phyloP scores from a whole-genome alignment of 2,329 filamentous ascomycete species.

The Fusarium torreyae region DNA sequence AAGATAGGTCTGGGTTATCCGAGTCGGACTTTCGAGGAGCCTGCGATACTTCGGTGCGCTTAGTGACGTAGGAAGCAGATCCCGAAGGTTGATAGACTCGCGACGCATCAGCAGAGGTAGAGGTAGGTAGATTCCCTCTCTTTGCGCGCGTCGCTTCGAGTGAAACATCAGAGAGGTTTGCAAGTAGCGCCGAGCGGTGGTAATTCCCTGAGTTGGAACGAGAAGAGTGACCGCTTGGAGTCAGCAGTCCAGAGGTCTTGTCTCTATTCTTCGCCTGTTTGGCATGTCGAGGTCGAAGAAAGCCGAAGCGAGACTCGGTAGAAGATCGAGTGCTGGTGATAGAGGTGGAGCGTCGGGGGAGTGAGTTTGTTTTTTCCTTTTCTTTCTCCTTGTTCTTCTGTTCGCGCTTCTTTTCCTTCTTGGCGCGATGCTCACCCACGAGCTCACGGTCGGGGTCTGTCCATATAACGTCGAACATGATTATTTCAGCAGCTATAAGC shows the following conservation, averaged over 20 bases:
- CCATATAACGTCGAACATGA: slow-evolving; percentile 74
- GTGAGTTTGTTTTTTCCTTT: slow-evolving; percentile 36
- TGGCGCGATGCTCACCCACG: slow-evolving; percentile 66
- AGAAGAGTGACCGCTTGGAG: slow-evolving; percentile 48
- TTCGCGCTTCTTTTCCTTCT: slow-evolving; percentile 60
- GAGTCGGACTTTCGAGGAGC: slow-evolving; percentile 10
- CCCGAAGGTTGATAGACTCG: slow-evolving; percentile 25
- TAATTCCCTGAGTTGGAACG: slow-evolving; percentile 48
- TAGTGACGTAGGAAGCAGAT: slow-evolving; percentile 31
- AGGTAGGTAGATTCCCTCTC: neutral
- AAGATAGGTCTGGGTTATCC: slow-evolving; percentile 27
- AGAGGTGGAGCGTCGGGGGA: slow-evolving; percentile 57
- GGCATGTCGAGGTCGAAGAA: slow-evolving; percentile 60
- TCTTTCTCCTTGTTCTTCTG: slow-evolving; percentile 49
- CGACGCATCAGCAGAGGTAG: slow-evolving; percentile 12
- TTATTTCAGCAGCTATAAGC: slow-evolving; percentile 6
- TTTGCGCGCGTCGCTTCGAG: slow-evolving; percentile 15
- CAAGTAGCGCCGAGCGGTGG: slow-evolving; percentile 40
- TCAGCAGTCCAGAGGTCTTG: slow-evolving; percentile 43
- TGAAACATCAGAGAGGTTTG: slow-evolving; percentile 36
- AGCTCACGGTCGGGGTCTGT: slow-evolving; percentile 68
- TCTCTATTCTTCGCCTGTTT: slow-evolving; percentile 39
- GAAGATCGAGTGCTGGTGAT: slow-evolving; percentile 62
- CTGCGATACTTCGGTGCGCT: slow-evolving; percentile 31
- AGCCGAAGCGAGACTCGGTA: slow-evolving; percentile 58